Evolutionary conservation across 2,329 filamentous ascomycete genomes (phyloP), one percentile per base, ranked within the genome.

Genomic region (Aaosphaeria arxii): DNA sequence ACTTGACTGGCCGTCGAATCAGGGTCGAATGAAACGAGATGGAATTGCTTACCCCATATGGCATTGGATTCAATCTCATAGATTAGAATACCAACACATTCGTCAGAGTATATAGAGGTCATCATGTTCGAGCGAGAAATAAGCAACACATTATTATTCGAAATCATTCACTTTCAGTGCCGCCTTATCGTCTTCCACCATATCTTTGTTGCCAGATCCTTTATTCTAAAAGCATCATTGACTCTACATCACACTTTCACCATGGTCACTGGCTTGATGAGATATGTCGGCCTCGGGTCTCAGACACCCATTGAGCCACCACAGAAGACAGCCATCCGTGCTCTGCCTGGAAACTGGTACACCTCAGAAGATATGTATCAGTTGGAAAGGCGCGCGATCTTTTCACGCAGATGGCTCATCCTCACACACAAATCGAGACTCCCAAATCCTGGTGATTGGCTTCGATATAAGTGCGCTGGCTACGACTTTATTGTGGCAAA

Each of bases 391-490:
- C 72, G 77, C 31, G 74, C 75, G 1, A 71, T 80, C 30, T 78
- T 79, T 58, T 83, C 80, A 36, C 73, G 74, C 55, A 76, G 77
- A 57, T 82, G 79, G 80, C 72, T 79, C 33, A 74, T 82, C 40
- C 75, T 77, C 29, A 82, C 80, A 45, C 74, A 83, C 72, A 70
- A 75, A 55, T 69, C 70, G 46, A 73, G 79, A 47, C 67, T 83
- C 39, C 62, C 63, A 48, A 76, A 81, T 43, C 56, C 72, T 5
- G 83, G 82, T 5, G 79, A 84, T 59, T 86, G 78, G 66, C 71
- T 83, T 30, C 74, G 77, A 17, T 84, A 73, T 40, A 65, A 66
- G 36, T 71, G 67, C 33, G 63, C 70, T 24, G 70, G 74, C 50
- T 74, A 75, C 64, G 71, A 79, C 28, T 56, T 67, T 41, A 52